These are phyloP conservation scores for Fusarium pseudoanthophilum DNA, from an alignment of 2,329 filamentous ascomycete species.

Conservation along the genomic window DNA sequence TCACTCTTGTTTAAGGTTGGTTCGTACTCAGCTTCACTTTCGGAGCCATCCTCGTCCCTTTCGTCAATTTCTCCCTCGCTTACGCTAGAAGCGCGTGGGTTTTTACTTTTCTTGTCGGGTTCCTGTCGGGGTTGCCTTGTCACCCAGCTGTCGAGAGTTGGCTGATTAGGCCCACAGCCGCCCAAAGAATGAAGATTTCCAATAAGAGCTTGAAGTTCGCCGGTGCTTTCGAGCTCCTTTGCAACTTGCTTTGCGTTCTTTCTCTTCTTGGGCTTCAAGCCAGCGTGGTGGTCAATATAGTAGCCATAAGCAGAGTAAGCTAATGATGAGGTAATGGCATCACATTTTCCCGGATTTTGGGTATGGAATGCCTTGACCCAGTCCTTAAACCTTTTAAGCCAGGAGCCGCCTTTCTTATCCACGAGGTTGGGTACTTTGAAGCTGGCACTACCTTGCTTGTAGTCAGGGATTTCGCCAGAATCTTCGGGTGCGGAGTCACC, in stretches of 20 bases:
- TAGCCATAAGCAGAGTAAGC: constrained; percentile 44
- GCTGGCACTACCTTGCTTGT: constrained; percentile 25
- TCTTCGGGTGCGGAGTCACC: constrained; percentile 21
- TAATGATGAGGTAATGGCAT: constrained; percentile 40
- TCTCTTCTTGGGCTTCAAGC: constrained; percentile 49
- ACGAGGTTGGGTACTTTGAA: constrained; percentile 46
- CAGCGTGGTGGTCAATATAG: constrained; percentile 47
- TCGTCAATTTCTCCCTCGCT: constrained; percentile 32
- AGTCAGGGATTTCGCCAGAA: constrained; percentile 36
- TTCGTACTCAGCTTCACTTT: constrained; percentile 46
- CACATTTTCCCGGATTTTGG: constrained; percentile 39
- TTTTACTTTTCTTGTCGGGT: constrained; percentile 22
- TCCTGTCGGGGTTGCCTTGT: constrained; percentile 10
- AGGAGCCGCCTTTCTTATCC: constrained; percentile 46
- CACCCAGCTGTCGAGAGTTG: constrained; percentile 13
- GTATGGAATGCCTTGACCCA: constrained; percentile 49
- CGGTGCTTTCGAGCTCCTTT: constrained; percentile 42
- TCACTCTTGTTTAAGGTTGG: constrained; percentile 31
- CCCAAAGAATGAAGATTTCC: constrained; percentile 25
- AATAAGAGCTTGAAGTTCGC: constrained; percentile 40
- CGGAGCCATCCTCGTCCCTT: constrained; percentile 29
- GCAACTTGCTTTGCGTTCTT: constrained; percentile 47
- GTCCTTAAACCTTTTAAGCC: constrained; percentile 50
- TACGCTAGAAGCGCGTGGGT: constrained; percentile 33
- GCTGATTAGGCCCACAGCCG: background rate